phyloP scores from a whole-genome alignment of 2,329 filamentous ascomycete species.

The Anisogramma anomala region DNA sequence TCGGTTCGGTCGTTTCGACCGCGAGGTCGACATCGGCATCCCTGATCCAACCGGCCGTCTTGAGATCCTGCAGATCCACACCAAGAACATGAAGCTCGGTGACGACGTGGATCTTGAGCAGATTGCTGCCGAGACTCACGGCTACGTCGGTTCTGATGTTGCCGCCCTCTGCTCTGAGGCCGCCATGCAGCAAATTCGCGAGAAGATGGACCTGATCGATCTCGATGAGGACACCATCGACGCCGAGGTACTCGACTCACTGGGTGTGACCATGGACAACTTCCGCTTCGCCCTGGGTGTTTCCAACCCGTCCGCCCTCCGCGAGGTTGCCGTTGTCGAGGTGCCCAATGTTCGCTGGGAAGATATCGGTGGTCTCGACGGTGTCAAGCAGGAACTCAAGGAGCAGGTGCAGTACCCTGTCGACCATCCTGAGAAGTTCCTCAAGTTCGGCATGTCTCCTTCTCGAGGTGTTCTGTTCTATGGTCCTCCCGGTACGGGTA shows the following conservation, averaged over 20 bases:
- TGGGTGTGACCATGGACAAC: constrained; percentile 99
- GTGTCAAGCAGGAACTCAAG: constrained; percentile 98
- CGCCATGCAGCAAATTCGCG: constrained; percentile 99
- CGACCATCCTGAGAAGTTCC: constrained; percentile 98
- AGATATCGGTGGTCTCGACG: constrained; percentile 96
- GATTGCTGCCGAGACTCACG: constrained; percentile 95
- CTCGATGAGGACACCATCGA: constrained; percentile 98
- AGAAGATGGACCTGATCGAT: constrained; percentile 99
- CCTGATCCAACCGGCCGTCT: constrained; percentile 96
- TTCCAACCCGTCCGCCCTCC: constrained; percentile 95
- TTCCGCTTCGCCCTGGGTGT: constrained; percentile 97
- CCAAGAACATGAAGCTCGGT: constrained; percentile 99
- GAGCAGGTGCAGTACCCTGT: constrained; percentile 98
- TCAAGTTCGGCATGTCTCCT: constrained; percentile 97
- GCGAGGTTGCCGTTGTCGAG: constrained; percentile 97
- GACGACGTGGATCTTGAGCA: constrained; percentile 96
- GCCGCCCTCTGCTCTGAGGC: constrained; percentile 97
- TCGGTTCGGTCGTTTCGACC: constrained; percentile 97
- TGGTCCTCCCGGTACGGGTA: constrained; percentile 98
- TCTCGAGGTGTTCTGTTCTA: constrained; percentile 98
- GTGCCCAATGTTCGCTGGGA: constrained; percentile 99
- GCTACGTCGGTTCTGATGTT: constrained; percentile 97
- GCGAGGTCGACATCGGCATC: constrained; percentile 96
- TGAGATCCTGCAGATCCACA: constrained; percentile 98
- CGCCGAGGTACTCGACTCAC: constrained; percentile 92